Evolutionary conservation across 1,284 basidiomycete species (phyloP).

Genomic region (Ustilago xerochloae): DNA sequence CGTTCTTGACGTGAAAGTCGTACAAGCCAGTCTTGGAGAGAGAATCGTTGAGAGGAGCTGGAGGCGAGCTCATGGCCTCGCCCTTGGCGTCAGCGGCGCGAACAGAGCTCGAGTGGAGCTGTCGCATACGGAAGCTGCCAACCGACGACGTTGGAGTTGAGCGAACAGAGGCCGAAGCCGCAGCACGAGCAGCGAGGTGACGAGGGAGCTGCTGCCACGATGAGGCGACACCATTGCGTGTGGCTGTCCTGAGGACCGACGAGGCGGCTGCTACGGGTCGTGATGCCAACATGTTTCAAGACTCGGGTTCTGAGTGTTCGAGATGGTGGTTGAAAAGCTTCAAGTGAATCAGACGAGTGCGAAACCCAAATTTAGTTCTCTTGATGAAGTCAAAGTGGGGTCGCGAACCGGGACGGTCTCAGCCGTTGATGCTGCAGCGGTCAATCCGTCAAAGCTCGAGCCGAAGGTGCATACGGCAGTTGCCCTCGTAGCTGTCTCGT

Average conservation of each 20-base stretch:
- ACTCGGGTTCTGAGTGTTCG: not conserved
- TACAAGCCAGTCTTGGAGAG: conserved; percentile 78
- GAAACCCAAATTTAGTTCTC: too few relatives aligned
- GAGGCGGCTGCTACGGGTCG: conserved; percentile 25
- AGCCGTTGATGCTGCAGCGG: not conserved
- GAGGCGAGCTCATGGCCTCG: conserved; percentile 31
- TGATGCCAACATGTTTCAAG: conserved; percentile 24
- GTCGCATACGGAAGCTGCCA: conserved; percentile 7
- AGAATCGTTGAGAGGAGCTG: conserved; percentile 17
- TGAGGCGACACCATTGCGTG: conserved; percentile 10
- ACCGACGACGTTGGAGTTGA: not conserved
- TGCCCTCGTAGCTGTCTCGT: too few relatives aligned
- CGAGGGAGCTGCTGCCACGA: conserved; percentile 18
- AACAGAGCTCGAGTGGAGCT: conserved; percentile 29
- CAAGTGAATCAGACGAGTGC: too few relatives aligned
- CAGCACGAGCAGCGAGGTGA: conserved; percentile 23
- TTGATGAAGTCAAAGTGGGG: not conserved
- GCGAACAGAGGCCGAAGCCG: conserved; percentile 4
- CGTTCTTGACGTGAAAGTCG: conserved; percentile 86
- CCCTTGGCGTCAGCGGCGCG: conserved; percentile 23
- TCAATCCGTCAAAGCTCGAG: not conserved
- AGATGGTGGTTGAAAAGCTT: too few relatives aligned
- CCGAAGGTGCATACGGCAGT: too few relatives aligned
- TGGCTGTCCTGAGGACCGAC: conserved; percentile 23
- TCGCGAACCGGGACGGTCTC: not conserved